A percentile compares a stretch with the other conserved stretches of the same genome.
These are phyloP conservation scores for Sclerotinia spermophila DNA, from an alignment of 2,329 filamentous ascomycete genomes.

Conservation along the genomic window DNA sequence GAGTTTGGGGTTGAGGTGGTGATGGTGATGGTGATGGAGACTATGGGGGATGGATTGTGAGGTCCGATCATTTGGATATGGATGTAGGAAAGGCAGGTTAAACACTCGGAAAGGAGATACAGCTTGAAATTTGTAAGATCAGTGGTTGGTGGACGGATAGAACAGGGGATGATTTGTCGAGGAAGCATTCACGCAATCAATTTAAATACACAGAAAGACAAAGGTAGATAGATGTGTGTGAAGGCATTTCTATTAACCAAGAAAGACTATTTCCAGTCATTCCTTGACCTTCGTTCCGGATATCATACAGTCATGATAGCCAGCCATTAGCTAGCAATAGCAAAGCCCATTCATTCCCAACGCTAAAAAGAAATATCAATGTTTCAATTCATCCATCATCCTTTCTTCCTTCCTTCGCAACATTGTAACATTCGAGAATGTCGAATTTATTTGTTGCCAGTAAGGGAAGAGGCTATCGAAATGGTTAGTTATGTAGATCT, in stretches of 20 bases:
- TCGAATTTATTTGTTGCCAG: conserved; percentile 7
- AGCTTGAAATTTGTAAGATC: background rate
- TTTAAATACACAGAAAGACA: too few species aligned
- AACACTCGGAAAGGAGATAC: too few species aligned
- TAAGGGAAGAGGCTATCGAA: background rate
- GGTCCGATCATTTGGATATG: too few species aligned
- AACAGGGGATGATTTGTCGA: too few species aligned
- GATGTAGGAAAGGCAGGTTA: background rate
- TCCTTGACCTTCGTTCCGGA: background rate
- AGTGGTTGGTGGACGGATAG: background rate
- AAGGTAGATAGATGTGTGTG: background rate
- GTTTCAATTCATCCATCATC: background rate
- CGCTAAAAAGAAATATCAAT: background rate
- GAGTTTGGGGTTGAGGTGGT: background rate
- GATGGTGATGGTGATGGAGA: background rate
- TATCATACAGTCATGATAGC: background rate
- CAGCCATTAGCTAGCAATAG: background rate
- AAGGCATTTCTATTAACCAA: background rate
- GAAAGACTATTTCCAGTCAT: background rate
- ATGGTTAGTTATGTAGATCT: background rate
- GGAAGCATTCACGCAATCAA: too few species aligned
- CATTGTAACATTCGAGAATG: background rate
- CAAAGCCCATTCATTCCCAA: background rate
- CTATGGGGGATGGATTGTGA: too few species aligned
- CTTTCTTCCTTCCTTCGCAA: background rate